Evolutionary conservation across 139 green algal species (phyloP), one percentile per base, ranked within the genome.

Genomic region (Zygnema circumcarinatum): DNA sequence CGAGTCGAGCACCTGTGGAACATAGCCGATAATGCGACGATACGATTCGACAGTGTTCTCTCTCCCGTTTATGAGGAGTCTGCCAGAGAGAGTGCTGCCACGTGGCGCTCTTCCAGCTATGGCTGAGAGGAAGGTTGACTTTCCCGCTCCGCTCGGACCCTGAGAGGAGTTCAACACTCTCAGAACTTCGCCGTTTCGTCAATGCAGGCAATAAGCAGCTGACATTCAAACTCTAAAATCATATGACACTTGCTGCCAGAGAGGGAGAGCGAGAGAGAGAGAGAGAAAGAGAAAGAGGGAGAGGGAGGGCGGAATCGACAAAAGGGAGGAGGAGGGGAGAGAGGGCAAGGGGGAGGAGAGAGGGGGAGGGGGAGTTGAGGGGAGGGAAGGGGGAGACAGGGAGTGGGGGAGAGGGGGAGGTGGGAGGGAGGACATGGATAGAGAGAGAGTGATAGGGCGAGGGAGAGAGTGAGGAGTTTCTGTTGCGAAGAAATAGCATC

Each of bases 11-110:
- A 83, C 76, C 76, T 87, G 76, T 2, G 83, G 83, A 38, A 89
- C 83, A 53, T 69, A 89, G 2, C 83, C 83, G 25, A 86, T 69
- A 21, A 89, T 89, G n/a, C 35, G 40, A 2, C 76, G 83, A 53
- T 89, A 89, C 42, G 76, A 53, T 38, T 38, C 2, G 2, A 89
- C 68, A 32, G 22, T 7, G 7, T 47, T 53, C 74, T 74, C 33
- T 31, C 83, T 38, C 2, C 83, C 83, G 47, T 89, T 89, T 7
- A 89, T 88, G 11, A 78, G 31, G n/a, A 89, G 2, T 33, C 41
- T 84, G 2, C 82, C 82, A 31, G 72, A 38, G 2, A 38, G 3
- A 53, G 76, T 83, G 36, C 76, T 75, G 3, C 20, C 2, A 21
- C 20, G 2, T 7, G 22, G 11, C 7, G 36, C 35, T 53, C 56